Percentiles rank a stretch among this genome's conserved stretches.
Conservation (phyloP, 140 eudicot species). For the Cichorium intybus region DNA sequence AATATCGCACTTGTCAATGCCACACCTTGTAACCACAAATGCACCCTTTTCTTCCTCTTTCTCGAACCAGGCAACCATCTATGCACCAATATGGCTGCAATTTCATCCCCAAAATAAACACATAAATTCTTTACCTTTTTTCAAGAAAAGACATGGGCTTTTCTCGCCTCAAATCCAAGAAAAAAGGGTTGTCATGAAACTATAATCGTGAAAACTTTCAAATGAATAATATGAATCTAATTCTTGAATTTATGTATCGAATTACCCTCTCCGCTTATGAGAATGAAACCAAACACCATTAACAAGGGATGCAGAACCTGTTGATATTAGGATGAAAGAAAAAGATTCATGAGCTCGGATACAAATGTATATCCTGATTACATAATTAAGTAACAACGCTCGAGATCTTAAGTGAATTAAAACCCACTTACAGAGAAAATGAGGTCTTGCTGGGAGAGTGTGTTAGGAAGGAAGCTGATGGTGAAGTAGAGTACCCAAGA, state of each 20-base stretch:
- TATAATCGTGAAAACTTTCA: background rate
- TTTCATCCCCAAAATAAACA: background rate
- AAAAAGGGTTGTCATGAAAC: background rate
- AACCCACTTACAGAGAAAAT: slow-evolving; percentile 46
- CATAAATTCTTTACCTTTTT: background rate
- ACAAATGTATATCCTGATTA: background rate
- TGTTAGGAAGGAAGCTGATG: slow-evolving; percentile 52
- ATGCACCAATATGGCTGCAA: slow-evolving; percentile 67
- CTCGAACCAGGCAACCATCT: slow-evolving; percentile 85
- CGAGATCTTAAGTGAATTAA: background rate
- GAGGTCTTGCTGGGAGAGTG: slow-evolving; percentile 50
- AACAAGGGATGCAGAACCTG: slow-evolving; percentile 86
- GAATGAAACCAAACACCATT: slow-evolving; percentile 91
- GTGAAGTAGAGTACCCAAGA: slow-evolving; percentile 74
- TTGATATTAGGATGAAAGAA: background rate
- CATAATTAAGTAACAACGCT: background rate
- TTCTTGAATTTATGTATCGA: background rate
- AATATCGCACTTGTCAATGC: slow-evolving; percentile 80
- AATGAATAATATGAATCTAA: background rate
- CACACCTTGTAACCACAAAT: slow-evolving; percentile 82
- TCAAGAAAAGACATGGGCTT: slow-evolving; percentile 11
- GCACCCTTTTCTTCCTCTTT: slow-evolving; percentile 72
- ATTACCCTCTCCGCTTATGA: slow-evolving; percentile 88
- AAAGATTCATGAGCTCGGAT: background rate
- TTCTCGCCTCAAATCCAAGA: background rate